Conservation (phyloP, 2,329 filamentous ascomycete species). For the Monilinia fructicola region DNA sequence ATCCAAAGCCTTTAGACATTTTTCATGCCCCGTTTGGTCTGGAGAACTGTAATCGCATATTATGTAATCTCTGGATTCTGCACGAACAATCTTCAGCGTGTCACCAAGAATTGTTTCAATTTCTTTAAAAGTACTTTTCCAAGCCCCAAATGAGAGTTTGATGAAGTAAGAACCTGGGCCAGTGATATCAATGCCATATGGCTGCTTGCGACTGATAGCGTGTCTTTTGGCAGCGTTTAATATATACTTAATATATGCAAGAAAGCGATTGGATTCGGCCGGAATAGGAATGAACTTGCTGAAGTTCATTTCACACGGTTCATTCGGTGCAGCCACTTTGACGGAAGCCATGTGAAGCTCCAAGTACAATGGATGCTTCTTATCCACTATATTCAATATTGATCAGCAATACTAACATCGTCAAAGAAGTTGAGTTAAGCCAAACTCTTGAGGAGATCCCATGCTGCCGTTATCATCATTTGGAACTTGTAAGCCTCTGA, state of each 20-base stretch:
- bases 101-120: not conserved
- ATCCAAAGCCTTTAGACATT: not conserved
- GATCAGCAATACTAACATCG: not conserved
- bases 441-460: not conserved
- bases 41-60: not conserved
- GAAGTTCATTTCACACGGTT: not conserved
- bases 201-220: too few species aligned
- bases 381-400: not conserved
- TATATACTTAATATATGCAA: not conserved
- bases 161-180: not conserved
- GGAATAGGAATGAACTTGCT: not conserved
- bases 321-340: not conserved
- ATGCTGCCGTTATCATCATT: not conserved
- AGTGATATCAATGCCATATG: constrained; percentile 1
- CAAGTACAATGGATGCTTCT: not conserved
- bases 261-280: not conserved
- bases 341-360: not conserved
- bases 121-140: not conserved
- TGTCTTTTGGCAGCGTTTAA: not conserved
- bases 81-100: not conserved
- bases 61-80: not conserved
- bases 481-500: not conserved
- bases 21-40: too few species aligned
- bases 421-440: not conserved
- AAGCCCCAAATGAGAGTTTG: not conserved